Conservation (phyloP, 768 basidiomycete genomes). For the Mycena rebaudengoi region DNA sequence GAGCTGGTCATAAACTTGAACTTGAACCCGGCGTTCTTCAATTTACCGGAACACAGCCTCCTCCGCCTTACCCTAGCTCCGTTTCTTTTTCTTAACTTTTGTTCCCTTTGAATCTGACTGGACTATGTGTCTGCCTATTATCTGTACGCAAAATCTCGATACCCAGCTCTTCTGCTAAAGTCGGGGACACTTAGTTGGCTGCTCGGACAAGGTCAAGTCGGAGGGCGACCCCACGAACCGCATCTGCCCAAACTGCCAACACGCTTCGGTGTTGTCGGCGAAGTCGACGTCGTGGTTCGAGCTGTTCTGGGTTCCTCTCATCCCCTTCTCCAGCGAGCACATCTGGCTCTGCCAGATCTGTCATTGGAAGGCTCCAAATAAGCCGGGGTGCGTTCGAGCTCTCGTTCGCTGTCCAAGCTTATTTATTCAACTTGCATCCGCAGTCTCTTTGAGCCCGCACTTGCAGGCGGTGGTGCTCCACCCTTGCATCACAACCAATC, state of each 20-base stretch:
- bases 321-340: slow-evolving; percentile 68
- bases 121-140: slow-evolving; percentile 56
- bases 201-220: slow-evolving; percentile 65
- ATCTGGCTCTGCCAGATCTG: slow-evolving; percentile 81
- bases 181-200: slow-evolving; percentile 62
- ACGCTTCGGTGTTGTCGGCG: slow-evolving; percentile 67
- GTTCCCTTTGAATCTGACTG: background rate
- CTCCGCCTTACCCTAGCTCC: background rate
- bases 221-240: slow-evolving; percentile 60
- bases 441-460: background rate
- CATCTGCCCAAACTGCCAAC: slow-evolving; percentile 77
- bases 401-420: background rate
- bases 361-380: slow-evolving; percentile 65
- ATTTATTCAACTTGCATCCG: too few species aligned
- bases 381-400: slow-evolving; percentile 62
- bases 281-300: slow-evolving; percentile 80
- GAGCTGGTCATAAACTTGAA: too few species aligned
- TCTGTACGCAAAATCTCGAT: slow-evolving; percentile 45
- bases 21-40: background rate
- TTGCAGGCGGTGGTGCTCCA: slow-evolving; percentile 45
- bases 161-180: slow-evolving; percentile 12
- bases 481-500: slow-evolving; percentile 34
- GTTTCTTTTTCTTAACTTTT: background rate
- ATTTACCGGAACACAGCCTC: background rate
- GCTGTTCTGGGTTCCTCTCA: slow-evolving; percentile 75